These are phyloP conservation scores for Takashimella tepidaria DNA, from an alignment of 1,284 basidiomycete genomes.

Conservation along the genomic window DNA sequence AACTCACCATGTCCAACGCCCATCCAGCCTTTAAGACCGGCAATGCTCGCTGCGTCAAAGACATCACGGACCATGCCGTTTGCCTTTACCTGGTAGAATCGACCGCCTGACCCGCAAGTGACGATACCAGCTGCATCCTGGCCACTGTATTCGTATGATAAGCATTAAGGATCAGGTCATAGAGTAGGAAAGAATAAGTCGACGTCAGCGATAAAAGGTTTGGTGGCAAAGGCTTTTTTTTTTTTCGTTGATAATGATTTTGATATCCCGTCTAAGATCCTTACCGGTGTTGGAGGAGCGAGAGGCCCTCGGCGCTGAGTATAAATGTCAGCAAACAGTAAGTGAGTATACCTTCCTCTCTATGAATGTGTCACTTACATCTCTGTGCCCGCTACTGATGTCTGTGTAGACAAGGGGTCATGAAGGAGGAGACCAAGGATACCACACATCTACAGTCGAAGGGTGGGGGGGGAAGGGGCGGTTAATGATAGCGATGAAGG, in stretches of 20 bases:
- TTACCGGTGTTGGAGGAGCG: constrained; percentile 78
- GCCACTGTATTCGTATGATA: constrained; percentile 57
- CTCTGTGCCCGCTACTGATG: constrained; percentile 61
- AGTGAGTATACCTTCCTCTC: no score
- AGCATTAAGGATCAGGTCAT: no score
- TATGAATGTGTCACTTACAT: constrained; percentile 51
- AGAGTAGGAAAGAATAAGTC: no score
- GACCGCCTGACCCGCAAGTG: constrained; percentile 90
- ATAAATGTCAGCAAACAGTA: constrained; percentile 1
- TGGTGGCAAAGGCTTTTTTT: neutral
- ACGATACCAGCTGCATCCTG: constrained; percentile 99
- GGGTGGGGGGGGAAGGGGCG: neutral
- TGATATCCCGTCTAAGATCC: constrained; percentile 5
- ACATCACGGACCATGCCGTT: constrained; percentile 99
- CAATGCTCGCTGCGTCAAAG: constrained; percentile 76
- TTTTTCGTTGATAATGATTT: no score
- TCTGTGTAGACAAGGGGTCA: constrained; percentile 61
- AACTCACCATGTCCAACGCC: constrained; percentile 90
- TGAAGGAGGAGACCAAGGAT: constrained; percentile 79
- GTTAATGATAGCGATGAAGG: neutral
- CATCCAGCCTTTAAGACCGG: constrained; percentile 84
- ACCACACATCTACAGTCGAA: constrained; percentile 62
- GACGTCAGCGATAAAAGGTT: no score
- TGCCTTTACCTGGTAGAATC: constrained; percentile 98
- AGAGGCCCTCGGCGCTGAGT: constrained; percentile 67